These are phyloP conservation scores for Globisporangium splendens DNA, from an alignment of 352 stramenopile genomes.

Conservation along the genomic window DNA sequence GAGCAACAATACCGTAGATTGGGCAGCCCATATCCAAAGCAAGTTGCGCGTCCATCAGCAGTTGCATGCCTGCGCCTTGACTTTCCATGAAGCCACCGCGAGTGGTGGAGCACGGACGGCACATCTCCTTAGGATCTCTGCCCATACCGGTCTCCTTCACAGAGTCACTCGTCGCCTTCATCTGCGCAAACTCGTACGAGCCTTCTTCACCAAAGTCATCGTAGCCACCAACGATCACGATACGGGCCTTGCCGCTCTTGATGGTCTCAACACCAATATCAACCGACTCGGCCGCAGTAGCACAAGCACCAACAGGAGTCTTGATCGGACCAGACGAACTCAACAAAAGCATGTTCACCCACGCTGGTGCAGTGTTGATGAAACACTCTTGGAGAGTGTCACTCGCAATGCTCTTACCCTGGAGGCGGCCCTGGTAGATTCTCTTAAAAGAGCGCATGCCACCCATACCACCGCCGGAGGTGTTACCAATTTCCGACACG, in stretches of 20 bases:
- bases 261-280: conserved; percentile 89
- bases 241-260: conserved; percentile 79
- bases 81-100: conserved; percentile 88
- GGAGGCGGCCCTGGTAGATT: conserved; percentile 69
- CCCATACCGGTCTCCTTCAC: conserved; percentile 79
- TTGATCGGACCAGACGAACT: conserved; percentile 88
- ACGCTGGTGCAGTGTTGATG: conserved; percentile 87
- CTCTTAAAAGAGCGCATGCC: conserved; percentile 75
- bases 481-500: conserved; percentile 86
- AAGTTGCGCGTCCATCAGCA: conserved; percentile 86
- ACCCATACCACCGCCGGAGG: conserved; percentile 77
- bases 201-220: conserved; percentile 87
- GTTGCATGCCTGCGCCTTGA: conserved; percentile 82
- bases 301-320: conserved; percentile 83
- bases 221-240: conserved; percentile 83
- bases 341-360: conserved; percentile 89
- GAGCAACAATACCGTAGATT: conserved; percentile 82
- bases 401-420: conserved; percentile 70
- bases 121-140: conserved; percentile 80
- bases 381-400: conserved; percentile 84
- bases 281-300: conserved; percentile 82
- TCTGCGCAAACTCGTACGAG: conserved; percentile 86
- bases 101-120: conserved; percentile 72
- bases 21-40: conserved; percentile 84
- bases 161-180: conserved; percentile 87